Percentiles rank a stretch among this genome's conserved stretches.
phyloP scores from a whole-genome alignment of 1,284 basidiomycete genomes.

The Clitocybe nebularis region DNA sequence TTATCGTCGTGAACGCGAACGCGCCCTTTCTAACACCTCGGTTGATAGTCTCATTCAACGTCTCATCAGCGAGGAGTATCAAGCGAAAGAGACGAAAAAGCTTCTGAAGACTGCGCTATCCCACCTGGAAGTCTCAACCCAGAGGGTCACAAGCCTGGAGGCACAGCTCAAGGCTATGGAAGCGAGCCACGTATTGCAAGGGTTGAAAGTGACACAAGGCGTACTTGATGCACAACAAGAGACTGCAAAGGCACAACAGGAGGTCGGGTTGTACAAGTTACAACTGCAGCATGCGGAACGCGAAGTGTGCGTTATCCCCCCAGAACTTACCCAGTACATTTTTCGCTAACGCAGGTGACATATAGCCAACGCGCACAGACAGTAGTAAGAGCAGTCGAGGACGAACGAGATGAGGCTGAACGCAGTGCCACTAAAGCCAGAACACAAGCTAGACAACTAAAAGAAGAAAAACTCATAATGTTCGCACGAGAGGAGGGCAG shows the following conservation, averaged over 20 bases:
- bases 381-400: conserved; percentile 22
- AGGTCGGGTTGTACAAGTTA: conserved; percentile 23
- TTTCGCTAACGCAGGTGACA: too few relatives aligned
- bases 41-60: conserved; percentile 24
- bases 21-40: conserved; percentile 22
- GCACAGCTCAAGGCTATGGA: conserved; percentile 18
- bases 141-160: conserved; percentile 13
- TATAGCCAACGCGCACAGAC: conserved; percentile 23
- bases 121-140: conserved; percentile 23
- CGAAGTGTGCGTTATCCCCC: conserved; percentile 24
- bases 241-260: conserved; percentile 23
- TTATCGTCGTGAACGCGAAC: conserved; percentile 21
- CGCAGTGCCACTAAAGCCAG: conserved; percentile 27
- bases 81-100: conserved; percentile 23
- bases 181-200: conserved; percentile 21
- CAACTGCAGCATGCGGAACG: conserved; percentile 24
- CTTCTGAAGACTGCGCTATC: conserved; percentile 24
- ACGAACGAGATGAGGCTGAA: conserved; percentile 30
- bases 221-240: conserved; percentile 26
- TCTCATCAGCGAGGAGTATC: conserved; percentile 24
- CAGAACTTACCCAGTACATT: neutral
- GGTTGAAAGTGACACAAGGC: conserved; percentile 22
- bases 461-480: conserved; percentile 26
- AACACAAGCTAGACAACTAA: conserved; percentile 26
- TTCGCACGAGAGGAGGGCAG: conserved; percentile 33